Evolutionary conservation across 1,284 basidiomycete genomes (phyloP), one percentile per base, ranked within the genome.

Genomic region (Austroboletus niveus): DNA sequence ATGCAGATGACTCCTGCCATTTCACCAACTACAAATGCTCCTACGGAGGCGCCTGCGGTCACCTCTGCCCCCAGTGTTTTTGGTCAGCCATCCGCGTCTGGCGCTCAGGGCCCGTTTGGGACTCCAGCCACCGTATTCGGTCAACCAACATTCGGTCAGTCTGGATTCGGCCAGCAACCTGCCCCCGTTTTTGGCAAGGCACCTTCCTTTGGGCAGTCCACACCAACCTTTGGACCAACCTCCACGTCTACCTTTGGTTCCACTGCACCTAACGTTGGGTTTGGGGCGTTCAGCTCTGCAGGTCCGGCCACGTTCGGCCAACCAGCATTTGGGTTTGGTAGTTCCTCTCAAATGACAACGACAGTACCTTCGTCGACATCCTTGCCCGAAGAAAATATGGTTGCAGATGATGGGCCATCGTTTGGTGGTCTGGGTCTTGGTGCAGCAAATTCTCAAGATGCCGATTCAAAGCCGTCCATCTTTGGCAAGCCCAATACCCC

Each of bases 361-460:
- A 15, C 44, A 8, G 20, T 27, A 6, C 43, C 52, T 5, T 52
- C 60, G 3, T 48, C 63, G 14, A 57, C 57, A 20, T 47, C 57
- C 14, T 12, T 41, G 10, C 65, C 65, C 5, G 71, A 75, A 45
- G 72, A 75, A n/a, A 65, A 65, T 22, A 75, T 75, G 73, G 57
- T 60, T 32, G 53, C 65, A 14, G 71, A 73, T 15, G 72, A 73
- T 22, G 49, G 52, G 2, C 60, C 72, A 44, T 55, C 63, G 4
- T 54, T 78, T 14, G 69, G 65, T 22, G 65, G 66, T 2, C 48
- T 77, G 7, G 74, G 73, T 6, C 60, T 77, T 4, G 72, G 75
- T n/a, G 53, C 59, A 6, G 53, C 47, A 42, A 60, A 60, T 34
- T 56, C 67, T 35, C 39, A 58, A 40, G 57, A 54, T 17, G 52